A percentile compares a stretch with the other conserved stretches of the same genome.
phyloP scores from a whole-genome alignment of 805 yeast genomes.

The Kluyveromyces starmeri region DNA sequence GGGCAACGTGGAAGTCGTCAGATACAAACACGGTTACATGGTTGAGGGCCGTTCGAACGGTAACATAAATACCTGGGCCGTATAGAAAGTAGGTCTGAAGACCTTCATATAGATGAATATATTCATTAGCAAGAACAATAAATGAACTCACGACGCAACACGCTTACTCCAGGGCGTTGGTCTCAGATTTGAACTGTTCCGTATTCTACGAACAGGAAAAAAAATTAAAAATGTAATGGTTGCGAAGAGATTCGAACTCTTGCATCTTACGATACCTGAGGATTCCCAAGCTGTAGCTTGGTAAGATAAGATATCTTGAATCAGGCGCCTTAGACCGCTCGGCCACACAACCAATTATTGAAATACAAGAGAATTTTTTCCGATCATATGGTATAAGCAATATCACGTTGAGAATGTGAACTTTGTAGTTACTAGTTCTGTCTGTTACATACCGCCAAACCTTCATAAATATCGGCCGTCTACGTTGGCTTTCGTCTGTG shows the following conservation, averaged over 20 bases:
- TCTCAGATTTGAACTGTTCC: too few species aligned
- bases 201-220: too few species aligned
- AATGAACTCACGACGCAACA: too few species aligned
- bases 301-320: slow-evolving; percentile 22
- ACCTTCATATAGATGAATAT: too few species aligned
- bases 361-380: neutral
- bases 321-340: slow-evolving; percentile 32
- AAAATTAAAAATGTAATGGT: slow-evolving; percentile 14
- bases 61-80: slow-evolving; percentile 56
- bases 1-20: slow-evolving; percentile 32
- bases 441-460: too few species aligned
- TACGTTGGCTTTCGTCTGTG: too few species aligned
- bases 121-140: too few species aligned
- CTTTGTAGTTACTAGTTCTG: too few species aligned
- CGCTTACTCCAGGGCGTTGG: too few species aligned
- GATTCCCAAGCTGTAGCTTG: slow-evolving; percentile 14
- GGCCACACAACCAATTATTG: slow-evolving; percentile 26
- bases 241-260: slow-evolving; percentile 28
- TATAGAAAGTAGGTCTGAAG: slow-evolving; percentile 21
- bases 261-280: slow-evolving; percentile 29
- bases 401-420: too few species aligned
- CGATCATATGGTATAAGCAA: neutral
- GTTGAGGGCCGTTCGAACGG: slow-evolving; percentile 61
- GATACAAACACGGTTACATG: slow-evolving; percentile 54
- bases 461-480: too few species aligned